Base-by-base conservation (phyloP, 2,329 filamentous ascomycete species). In the Ophiostoma ips region DNA sequence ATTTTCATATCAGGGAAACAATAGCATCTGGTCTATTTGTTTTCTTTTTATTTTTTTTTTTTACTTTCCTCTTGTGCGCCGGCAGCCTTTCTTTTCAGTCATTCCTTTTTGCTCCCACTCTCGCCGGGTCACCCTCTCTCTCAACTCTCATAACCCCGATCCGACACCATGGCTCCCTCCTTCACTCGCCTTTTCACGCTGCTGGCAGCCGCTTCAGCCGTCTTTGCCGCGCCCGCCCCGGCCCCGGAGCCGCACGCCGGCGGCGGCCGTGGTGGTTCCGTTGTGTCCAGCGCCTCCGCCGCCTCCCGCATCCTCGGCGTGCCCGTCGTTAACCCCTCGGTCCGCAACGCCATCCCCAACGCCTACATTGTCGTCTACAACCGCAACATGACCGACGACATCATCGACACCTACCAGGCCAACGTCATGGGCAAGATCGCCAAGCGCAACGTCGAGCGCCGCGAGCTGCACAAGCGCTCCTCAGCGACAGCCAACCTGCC, bases 351-450 rank as follows among this genome's bases (percentile, higher is more conserved):
- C 52, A 71, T 81, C 45, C 64, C 73, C 34, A 72, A 76, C 64
- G 67, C 69, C 46, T 83, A 79, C 63, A 81, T 83, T 54, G 77
- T 82, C 50, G 77, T 83, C 52, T 82, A 80, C 68, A 77, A 81
- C 62, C 68, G 67, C 55, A 71, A 69, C 50, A 71, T 70, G 56
- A 66, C 64, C 54, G 64, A 71, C 19, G 69, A 68, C 15, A 64
- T 65, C 35, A 71, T 81, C 57, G 62, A 66, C 35, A 49, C 68
- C 46, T 73, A 77, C 61, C 65, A 76, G 58, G 62, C 66, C 31
- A 66, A 63, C 50, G 68, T 79, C 58, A 68, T 65, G 51, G 59
- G 67, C 38, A 62, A 71, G 41, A 62, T 82, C 50, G 66, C 71
- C 61, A 79, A 75, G 64, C 74, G 76, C 56, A 68, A 68, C 35